These are phyloP conservation scores for Cyclotella choctawhatcheeana DNA, from an alignment of 108 stramenopile genomes.

Conservation along the genomic window DNA sequence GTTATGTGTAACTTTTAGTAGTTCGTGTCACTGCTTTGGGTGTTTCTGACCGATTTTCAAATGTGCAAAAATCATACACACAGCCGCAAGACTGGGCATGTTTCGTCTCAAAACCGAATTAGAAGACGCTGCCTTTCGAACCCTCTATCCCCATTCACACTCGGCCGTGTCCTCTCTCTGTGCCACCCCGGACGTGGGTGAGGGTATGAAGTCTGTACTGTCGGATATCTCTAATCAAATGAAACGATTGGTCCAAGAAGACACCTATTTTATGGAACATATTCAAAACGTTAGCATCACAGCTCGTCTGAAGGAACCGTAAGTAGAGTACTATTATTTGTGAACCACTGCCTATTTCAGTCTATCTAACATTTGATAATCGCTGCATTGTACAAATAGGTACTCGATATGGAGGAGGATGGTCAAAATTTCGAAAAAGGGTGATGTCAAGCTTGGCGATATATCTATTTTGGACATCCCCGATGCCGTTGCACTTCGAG, in stretches of 20 bases:
- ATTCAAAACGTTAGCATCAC: slow-evolving; percentile 57
- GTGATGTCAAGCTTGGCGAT: slow-evolving; percentile 49
- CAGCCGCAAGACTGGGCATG: slow-evolving; percentile 78
- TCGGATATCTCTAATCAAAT: slow-evolving; percentile 62
- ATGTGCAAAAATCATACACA: no score
- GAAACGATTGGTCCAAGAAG: slow-evolving; percentile 54
- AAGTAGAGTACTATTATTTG: no score
- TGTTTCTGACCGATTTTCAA: no score
- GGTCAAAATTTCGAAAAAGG: slow-evolving; percentile 72
- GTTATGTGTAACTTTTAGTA: no score
- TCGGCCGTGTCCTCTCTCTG: slow-evolving; percentile 72
- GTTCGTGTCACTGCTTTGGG: no score
- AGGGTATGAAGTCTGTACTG: slow-evolving; percentile 53
- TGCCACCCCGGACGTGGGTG: no score
- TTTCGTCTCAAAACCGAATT: slow-evolving; percentile 69
- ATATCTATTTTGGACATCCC: slow-evolving; percentile 17
- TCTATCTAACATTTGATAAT: no score
- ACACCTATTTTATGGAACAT: slow-evolving; percentile 55
- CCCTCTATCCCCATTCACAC: slow-evolving; percentile 81
- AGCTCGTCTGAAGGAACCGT: slow-evolving; percentile 80
- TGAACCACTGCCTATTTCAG: no score
- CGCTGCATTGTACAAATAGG: no score
- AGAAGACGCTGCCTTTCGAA: slow-evolving; percentile 73
- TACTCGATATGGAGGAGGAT: slow-evolving; percentile 79
- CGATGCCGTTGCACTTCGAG: slow-evolving; percentile 77